Conservation (phyloP, 768 basidiomycete species). For the Favolaschia claudopus region DNA sequence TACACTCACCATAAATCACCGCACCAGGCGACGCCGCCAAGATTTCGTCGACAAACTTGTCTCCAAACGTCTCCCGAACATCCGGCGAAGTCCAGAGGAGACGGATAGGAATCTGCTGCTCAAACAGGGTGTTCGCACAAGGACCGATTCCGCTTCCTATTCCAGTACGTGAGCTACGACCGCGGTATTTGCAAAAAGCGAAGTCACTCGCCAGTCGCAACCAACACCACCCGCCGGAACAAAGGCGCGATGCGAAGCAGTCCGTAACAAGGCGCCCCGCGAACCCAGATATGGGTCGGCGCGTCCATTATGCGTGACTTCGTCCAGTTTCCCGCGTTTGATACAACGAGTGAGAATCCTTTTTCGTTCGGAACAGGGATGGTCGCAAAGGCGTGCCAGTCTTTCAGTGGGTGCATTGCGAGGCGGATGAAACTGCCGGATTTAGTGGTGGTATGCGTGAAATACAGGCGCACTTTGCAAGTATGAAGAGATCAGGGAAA, state of each 20-base stretch:
- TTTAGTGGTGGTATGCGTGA: constrained; percentile 61
- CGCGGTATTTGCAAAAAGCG: constrained; percentile 37
- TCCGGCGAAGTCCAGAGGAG: constrained; percentile 71
- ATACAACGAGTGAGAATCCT: constrained; percentile 65
- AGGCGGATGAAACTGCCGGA: constrained; percentile 56
- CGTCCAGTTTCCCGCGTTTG: constrained; percentile 69
- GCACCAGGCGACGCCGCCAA: constrained; percentile 61
- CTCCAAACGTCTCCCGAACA: constrained; percentile 68
- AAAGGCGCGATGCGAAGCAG: constrained; percentile 62
- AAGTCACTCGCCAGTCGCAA: constrained; percentile 59
- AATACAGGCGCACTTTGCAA: constrained; percentile 56
- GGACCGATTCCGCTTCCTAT: constrained; percentile 61
- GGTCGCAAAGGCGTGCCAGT: constrained; percentile 69
- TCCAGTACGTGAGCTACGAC: neutral
- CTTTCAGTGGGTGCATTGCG: constrained; percentile 55
- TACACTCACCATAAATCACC: constrained; percentile 64
- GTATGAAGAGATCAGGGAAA: neutral
- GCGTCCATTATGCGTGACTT: constrained; percentile 59
- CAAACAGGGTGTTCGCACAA: constrained; percentile 63
- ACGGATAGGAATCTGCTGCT: constrained; percentile 57
- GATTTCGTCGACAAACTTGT: constrained; percentile 64
- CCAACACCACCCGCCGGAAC: constrained; percentile 63
- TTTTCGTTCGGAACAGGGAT: constrained; percentile 55
- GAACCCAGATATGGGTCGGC: constrained; percentile 62
- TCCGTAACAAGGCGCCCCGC: constrained; percentile 63